phyloP scores from a whole-genome alignment of 2,329 filamentous ascomycete genomes.

The Lasiodiplodia citricola region DNA sequence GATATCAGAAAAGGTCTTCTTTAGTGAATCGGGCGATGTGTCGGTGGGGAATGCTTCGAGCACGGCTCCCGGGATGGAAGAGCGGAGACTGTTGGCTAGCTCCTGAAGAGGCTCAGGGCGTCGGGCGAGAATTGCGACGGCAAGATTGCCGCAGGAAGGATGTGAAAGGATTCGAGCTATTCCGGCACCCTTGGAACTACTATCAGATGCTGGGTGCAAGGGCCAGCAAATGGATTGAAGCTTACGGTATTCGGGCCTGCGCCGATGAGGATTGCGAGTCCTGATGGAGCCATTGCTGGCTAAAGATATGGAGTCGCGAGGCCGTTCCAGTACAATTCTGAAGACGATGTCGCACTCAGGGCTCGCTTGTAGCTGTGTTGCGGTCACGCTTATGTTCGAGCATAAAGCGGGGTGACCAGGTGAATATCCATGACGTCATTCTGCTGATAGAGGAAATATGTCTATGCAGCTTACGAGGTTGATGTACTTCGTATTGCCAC shows the following conservation, averaged over 20 bases:
- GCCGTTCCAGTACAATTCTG: not conserved
- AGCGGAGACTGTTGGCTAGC: slow-evolving; percentile 49
- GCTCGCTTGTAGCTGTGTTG: not conserved
- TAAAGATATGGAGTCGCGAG: not conserved
- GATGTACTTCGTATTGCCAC: no score
- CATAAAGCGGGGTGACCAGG: not conserved
- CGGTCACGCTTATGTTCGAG: not conserved
- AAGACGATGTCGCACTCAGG: not conserved
- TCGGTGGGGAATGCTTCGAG: slow-evolving; percentile 60
- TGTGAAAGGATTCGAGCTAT: slow-evolving; percentile 61
- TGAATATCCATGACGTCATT: slow-evolving; percentile 11
- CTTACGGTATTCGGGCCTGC: slow-evolving; percentile 41
- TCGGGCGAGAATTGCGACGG: slow-evolving; percentile 60
- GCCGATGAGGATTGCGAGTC: slow-evolving; percentile 42
- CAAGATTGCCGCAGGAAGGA: slow-evolving; percentile 59
- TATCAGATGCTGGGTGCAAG: not conserved
- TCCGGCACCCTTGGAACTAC: slow-evolving; percentile 52
- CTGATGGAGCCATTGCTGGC: slow-evolving; percentile 14
- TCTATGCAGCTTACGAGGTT: not conserved
- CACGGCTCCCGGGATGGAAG: slow-evolving; percentile 49
- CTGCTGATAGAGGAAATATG: not conserved
- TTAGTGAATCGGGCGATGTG: slow-evolving; percentile 54
- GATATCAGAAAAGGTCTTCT: slow-evolving; percentile 57
- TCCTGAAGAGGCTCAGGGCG: slow-evolving; percentile 52
- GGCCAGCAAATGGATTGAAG: not conserved